Percentiles rank a stretch among this genome's conserved stretches.
Evolutionary conservation across 140 eudicot species (phyloP).

Genomic region (Cichorium intybus): DNA sequence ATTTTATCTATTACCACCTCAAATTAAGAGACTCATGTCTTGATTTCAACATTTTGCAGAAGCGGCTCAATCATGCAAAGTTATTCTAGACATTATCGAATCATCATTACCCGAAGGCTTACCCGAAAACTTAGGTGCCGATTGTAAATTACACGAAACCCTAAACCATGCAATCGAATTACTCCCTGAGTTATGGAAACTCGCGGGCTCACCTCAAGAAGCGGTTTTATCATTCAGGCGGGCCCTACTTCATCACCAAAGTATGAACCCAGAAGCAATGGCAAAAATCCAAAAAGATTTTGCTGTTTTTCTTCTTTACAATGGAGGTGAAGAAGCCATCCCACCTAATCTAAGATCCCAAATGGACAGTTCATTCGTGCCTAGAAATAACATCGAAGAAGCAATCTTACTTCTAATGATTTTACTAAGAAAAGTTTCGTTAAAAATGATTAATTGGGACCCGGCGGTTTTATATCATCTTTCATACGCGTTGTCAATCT

Average conservation of each 20-base stretch:
- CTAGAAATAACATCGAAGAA: slow-evolving; percentile 81
- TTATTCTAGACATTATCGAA: slow-evolving; percentile 81
- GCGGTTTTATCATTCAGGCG: slow-evolving; percentile 80
- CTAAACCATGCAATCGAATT: slow-evolving; percentile 73
- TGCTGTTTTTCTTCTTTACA: slow-evolving; percentile 82
- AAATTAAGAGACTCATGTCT: too few species aligned
- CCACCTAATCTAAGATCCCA: slow-evolving; percentile 84
- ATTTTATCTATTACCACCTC: too few species aligned
- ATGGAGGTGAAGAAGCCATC: slow-evolving; percentile 65
- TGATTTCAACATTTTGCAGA: slow-evolving; percentile 51
- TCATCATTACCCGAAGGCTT: slow-evolving; percentile 90
- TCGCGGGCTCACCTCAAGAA: slow-evolving; percentile 68
- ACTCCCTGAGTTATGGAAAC: slow-evolving; percentile 92
- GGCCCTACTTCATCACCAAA: slow-evolving; percentile 84
- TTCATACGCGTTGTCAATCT: slow-evolving; percentile 66
- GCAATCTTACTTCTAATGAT: slow-evolving; percentile 77
- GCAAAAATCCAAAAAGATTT: slow-evolving; percentile 88
- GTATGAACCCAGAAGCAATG: slow-evolving; percentile 52
- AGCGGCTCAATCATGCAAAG: slow-evolving; percentile 89
- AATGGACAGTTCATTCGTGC: slow-evolving; percentile 75
- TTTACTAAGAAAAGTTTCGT: slow-evolving; percentile 59
- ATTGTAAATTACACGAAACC: slow-evolving; percentile 94
- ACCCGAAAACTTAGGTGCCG: slow-evolving; percentile 73
- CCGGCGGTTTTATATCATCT: slow-evolving; percentile 81
- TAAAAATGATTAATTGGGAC: slow-evolving; percentile 77